Conservation (phyloP, 805 yeast genomes). For the Nakazawaea ambrosiae region DNA sequence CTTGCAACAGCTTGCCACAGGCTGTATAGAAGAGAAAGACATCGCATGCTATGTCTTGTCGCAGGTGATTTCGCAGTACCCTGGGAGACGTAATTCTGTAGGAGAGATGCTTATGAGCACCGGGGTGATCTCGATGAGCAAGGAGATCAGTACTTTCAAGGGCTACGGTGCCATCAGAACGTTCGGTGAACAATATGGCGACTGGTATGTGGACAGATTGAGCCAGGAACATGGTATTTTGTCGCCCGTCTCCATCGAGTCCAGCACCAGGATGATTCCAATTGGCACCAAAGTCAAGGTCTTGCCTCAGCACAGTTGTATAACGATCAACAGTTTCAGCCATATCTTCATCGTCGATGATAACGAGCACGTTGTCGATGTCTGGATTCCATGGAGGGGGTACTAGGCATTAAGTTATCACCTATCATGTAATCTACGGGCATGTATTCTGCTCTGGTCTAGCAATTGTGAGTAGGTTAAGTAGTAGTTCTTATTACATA, state of each 20-base stretch:
- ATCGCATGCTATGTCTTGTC: conserved; percentile 51
- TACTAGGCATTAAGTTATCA: no score
- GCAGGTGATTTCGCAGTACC: conserved; percentile 53
- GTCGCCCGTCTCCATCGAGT: conserved; percentile 33
- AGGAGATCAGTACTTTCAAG: conserved; percentile 54
- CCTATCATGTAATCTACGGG: background rate
- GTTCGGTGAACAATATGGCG: conserved; percentile 32
- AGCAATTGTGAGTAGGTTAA: no score
- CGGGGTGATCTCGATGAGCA: conserved; percentile 63
- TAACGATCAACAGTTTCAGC: conserved; percentile 56
- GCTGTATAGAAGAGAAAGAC: conserved; percentile 37
- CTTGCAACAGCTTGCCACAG: conserved; percentile 70
- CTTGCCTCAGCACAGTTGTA: conserved; percentile 69
- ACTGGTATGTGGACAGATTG: conserved; percentile 61
- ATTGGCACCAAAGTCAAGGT: conserved; percentile 48
- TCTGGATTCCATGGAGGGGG: conserved; percentile 61
- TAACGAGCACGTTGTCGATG: conserved; percentile 42
- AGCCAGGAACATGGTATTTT: conserved; percentile 80
- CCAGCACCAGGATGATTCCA: conserved; percentile 31
- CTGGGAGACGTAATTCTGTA: conserved; percentile 38
- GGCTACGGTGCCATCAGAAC: conserved; percentile 50
- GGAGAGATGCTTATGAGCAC: conserved; percentile 65
- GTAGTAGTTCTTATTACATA: no score
- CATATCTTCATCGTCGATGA: conserved; percentile 51
- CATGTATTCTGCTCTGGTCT: no score